Evolutionary conservation across 1,284 basidiomycete genomes (phyloP).

Genomic region (Cutaneotrichosporon mucoides): DNA sequence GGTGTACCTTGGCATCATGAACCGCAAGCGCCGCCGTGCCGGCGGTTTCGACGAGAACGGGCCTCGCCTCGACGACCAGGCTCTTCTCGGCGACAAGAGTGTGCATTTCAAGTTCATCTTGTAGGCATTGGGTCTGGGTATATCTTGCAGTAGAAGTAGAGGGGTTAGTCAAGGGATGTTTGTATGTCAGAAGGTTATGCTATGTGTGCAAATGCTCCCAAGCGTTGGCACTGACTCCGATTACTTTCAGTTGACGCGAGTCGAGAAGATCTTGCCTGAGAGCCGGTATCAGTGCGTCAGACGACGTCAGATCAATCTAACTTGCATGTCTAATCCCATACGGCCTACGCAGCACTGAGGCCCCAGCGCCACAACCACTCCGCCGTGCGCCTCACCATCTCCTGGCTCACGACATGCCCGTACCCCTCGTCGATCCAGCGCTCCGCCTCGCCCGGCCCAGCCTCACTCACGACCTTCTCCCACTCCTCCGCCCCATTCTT

Average conservation of each 20-base stretch:
- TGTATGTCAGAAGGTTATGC: background rate
- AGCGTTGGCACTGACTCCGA: no score
- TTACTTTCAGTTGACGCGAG: no score
- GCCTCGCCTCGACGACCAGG: background rate
- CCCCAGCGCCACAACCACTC: conserved; percentile 46
- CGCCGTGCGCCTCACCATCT: conserved; percentile 43
- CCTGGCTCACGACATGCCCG: conserved; percentile 44
- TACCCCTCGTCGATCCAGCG: conserved; percentile 39
- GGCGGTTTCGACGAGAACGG: background rate
- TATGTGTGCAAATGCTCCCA: no score
- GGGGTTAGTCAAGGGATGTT: background rate
- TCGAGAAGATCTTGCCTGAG: no score
- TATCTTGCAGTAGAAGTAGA: no score
- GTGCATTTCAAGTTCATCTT: conserved; percentile 19
- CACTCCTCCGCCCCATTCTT: conserved; percentile 18
- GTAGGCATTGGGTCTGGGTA: background rate
- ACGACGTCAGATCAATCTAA: no score
- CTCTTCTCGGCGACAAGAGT: conserved; percentile 15
- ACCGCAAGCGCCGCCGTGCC: conserved; percentile 9
- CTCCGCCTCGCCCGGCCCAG: conserved; percentile 17
- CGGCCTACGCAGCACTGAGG: conserved; percentile 14
- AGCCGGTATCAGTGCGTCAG: no score
- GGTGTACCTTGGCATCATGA: conserved; percentile 21
- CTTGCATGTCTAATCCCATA: no score
- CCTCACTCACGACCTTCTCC: conserved; percentile 51